These are phyloP conservation scores for Tanozyma kutaoensis DNA, from an alignment of 805 yeast genomes.

Conservation along the genomic window DNA sequence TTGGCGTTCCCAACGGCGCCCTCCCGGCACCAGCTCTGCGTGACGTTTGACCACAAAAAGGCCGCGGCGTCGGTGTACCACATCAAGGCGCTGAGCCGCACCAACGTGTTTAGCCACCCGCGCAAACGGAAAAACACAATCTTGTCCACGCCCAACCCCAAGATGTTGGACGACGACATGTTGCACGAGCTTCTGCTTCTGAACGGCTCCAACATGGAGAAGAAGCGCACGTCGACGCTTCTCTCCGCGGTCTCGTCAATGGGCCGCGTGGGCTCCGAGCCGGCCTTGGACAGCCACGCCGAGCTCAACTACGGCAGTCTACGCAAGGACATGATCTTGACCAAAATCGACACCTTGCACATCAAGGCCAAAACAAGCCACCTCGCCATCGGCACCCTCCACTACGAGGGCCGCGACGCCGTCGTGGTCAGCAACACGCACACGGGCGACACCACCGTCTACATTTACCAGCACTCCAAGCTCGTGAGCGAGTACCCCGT, in stretches of 20 bases:
- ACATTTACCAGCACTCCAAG: constrained; percentile 27
- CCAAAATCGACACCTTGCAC: constrained; percentile 37
- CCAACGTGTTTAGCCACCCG: constrained; percentile 3
- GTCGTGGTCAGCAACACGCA: constrained; percentile 37
- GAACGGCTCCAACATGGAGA: constrained; percentile 24
- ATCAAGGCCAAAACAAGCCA: constrained; percentile 6
- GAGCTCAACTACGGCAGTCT: too few species aligned
- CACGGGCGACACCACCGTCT: constrained; percentile 31
- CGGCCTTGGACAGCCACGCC: too few species aligned
- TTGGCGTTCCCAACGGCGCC: constrained; percentile 37
- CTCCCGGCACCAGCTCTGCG: constrained; percentile 30
- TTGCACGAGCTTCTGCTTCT: constrained; percentile 4
- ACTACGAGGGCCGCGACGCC: constrained; percentile 45
- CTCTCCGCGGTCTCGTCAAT: constrained; percentile 30
- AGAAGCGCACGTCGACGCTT: constrained; percentile 28
- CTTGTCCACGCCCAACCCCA: constrained; percentile 27
- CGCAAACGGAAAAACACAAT: constrained; percentile 14
- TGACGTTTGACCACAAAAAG: constrained; percentile 39
- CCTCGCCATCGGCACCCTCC: constrained; percentile 24
- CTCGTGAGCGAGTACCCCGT: constrained; percentile 16
- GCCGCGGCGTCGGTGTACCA: constrained; percentile 40
- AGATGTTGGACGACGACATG: constrained; percentile 28
- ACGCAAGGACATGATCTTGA: constrained; percentile 62
- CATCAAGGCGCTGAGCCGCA: constrained; percentile 24
- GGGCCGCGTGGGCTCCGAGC: constrained; percentile 30